Evolutionary conservation across 768 basidiomycete species (phyloP).

Genomic region (Candolleomyces eurysporus): DNA sequence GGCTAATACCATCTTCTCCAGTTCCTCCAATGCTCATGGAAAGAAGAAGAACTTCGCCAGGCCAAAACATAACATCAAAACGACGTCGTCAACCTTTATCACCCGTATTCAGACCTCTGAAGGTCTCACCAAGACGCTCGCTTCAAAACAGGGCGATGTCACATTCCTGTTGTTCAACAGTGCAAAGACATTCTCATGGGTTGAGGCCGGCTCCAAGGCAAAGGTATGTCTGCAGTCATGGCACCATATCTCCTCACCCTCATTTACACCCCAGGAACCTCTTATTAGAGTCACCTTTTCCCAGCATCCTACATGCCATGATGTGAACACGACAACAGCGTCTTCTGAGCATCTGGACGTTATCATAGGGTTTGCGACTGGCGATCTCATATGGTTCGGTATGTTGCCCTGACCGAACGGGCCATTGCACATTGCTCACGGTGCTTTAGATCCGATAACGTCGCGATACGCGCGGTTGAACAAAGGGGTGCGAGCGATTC

Average conservation of each 20-base stretch:
- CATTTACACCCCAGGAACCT: constrained; percentile 60
- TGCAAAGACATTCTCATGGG: constrained; percentile 83
- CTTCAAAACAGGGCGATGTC: constrained; percentile 79
- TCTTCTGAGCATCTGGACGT: constrained; percentile 80
- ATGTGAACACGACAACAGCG: constrained; percentile 78
- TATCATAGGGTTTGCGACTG: constrained; percentile 88
- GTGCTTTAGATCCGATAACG: constrained; percentile 64
- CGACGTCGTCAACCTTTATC: constrained; percentile 91
- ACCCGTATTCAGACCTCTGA: constrained; percentile 82
- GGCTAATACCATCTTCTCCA: constrained; percentile 61
- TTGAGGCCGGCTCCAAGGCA: constrained; percentile 79
- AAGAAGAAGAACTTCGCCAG: constrained; percentile 66
- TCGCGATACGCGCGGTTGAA: constrained; percentile 85
- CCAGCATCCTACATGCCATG: constrained; percentile 86
- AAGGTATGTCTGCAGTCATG: constrained; percentile 51
- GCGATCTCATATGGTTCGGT: constrained; percentile 98
- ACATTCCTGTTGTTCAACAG: constrained; percentile 87
- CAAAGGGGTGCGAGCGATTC: constrained; percentile 59
- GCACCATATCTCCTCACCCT: not conserved
- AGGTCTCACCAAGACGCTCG: constrained; percentile 66
- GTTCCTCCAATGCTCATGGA: constrained; percentile 34
- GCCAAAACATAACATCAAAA: constrained; percentile 90
- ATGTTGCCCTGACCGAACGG: constrained; percentile 19
- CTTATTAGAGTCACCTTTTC: constrained; percentile 83
- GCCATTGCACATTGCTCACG: not conserved